Conservation (phyloP, 176 grass and related monocot species). For the Cenchrus purpureus region DNA sequence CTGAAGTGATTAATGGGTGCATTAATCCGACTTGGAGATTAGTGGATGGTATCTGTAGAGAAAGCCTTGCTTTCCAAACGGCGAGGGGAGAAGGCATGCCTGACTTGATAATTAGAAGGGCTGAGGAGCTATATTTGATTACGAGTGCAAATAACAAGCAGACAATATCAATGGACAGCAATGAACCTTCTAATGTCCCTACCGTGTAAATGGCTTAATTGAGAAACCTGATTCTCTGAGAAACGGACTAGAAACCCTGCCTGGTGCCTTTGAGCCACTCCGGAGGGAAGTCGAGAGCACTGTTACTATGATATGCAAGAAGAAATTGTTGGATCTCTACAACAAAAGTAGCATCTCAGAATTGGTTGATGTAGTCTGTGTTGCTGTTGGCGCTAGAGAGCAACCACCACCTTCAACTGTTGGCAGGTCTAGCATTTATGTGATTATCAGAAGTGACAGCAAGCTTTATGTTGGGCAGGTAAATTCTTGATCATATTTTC, state of each 20-base stretch:
- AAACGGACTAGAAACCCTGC: constrained; percentile 32
- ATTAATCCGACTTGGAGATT: constrained; percentile 84
- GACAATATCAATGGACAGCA: not conserved
- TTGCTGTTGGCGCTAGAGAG: constrained; percentile 72
- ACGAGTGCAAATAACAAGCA: constrained; percentile 45
- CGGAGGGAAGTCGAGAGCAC: constrained; percentile 66
- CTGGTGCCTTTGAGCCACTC: constrained; percentile 32
- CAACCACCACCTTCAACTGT: constrained; percentile 92
- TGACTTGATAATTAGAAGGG: constrained; percentile 69
- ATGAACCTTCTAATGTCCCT: constrained; percentile 21
- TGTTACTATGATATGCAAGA: constrained; percentile 68
- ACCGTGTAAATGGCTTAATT: constrained; percentile 37
- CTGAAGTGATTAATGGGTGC: constrained; percentile 57
- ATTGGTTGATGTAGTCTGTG: constrained; percentile 52
- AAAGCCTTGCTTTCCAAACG: constrained; percentile 96
- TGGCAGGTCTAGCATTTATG: constrained; percentile 81
- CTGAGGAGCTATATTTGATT: constrained; percentile 73
- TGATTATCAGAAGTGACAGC: constrained; percentile 74
- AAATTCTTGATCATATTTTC: constrained; percentile 28
- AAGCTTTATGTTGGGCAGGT: constrained; percentile 97
- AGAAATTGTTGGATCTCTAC: constrained; percentile 64
- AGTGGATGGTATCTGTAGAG: constrained; percentile 79
- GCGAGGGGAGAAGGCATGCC: constrained; percentile 88
- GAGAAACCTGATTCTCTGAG: constrained; percentile 36
- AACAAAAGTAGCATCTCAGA: constrained; percentile 60